Evolutionary conservation across 208 protist species (phyloP).

Genomic region (Herpetomonas tarakana): DNA sequence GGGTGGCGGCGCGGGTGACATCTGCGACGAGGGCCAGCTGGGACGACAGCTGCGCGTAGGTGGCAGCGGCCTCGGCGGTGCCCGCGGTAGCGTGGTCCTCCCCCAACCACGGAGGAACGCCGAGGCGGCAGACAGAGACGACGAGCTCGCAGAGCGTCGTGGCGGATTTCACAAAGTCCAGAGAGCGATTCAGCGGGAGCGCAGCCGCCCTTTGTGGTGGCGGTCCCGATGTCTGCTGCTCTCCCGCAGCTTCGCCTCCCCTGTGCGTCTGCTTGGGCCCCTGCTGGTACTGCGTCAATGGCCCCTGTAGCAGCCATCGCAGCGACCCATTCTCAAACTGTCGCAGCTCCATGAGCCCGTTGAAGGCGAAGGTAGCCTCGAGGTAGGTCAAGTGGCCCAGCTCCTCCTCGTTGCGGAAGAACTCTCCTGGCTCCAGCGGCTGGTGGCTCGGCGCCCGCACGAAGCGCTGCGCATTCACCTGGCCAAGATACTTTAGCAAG

Average conservation of each 20-base stretch:
- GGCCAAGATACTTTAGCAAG: constrained; percentile 53
- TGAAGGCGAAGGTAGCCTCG: constrained; percentile 45
- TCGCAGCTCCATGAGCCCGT: constrained; percentile 45
- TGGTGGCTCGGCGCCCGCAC: constrained; percentile 28
- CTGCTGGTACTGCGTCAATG: no score
- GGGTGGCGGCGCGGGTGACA: constrained; percentile 8
- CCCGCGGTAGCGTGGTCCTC: no score
- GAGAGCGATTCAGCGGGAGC: background rate
- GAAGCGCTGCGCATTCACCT: constrained; percentile 38
- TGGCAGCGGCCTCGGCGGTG: no score
- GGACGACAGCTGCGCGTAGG: no score
- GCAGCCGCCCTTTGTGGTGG: background rate
- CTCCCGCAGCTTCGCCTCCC: no score
- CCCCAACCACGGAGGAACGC: no score
- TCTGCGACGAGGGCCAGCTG: constrained; percentile 13
- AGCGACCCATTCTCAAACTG: constrained; percentile 46
- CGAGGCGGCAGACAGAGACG: constrained; percentile 26
- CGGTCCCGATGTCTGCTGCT: background rate
- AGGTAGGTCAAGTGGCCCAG: constrained; percentile 27
- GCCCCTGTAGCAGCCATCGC: constrained; percentile 24
- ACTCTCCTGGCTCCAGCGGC: constrained; percentile 16
- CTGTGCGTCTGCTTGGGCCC: no score
- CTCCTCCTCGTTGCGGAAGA: constrained; percentile 33
- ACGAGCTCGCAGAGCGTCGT: constrained; percentile 34
- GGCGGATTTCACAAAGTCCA: constrained; percentile 21